Evolutionary conservation across 2,329 filamentous ascomycete genomes (phyloP).

Genomic region (Fusarium tricinctum): DNA sequence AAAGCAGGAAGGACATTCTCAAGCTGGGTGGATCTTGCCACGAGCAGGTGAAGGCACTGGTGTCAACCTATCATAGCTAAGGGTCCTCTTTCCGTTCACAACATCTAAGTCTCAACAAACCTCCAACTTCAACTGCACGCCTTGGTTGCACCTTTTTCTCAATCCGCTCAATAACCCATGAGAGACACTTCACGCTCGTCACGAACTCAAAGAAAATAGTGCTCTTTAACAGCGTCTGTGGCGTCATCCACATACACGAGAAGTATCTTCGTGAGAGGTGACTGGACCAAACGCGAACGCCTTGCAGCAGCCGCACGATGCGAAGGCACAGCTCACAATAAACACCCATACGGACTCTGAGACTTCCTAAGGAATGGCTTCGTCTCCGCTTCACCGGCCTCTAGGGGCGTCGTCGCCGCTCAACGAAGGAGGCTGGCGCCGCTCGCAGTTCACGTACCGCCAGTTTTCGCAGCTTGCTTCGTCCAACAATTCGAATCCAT

Average conservation of each 20-base stretch:
- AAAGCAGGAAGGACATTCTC: constrained; percentile 6
- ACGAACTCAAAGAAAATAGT: neutral
- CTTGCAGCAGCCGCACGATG: constrained; percentile 17
- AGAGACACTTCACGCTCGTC: neutral
- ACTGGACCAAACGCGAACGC: constrained; percentile 12
- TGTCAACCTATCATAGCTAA: constrained; percentile 14
- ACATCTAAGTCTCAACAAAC: constrained; percentile 20
- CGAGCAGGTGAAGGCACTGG: constrained; percentile 3
- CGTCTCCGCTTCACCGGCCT: constrained; percentile 33
- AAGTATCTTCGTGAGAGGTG: constrained; percentile 4
- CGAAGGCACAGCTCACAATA: constrained; percentile 9
- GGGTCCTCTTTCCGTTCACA: constrained; percentile 12
- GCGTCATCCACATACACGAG: constrained; percentile 11
- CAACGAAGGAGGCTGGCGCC: constrained; percentile 48
- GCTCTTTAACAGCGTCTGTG: neutral
- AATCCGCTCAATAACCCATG: neutral
- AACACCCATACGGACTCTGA: constrained; percentile 5
- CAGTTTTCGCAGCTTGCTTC: constrained; percentile 82
- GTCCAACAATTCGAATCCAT: constrained; percentile 78
- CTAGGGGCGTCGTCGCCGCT: constrained; percentile 49
- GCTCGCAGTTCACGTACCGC: constrained; percentile 86
- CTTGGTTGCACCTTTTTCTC: neutral
- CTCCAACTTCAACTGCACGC: constrained; percentile 4
- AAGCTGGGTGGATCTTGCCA: constrained; percentile 23
- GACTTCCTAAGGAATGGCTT: constrained; percentile 40